Percentiles rank a stretch among this genome's conserved stretches.
phyloP scores from a whole-genome alignment of 345 rosid genomes.

The Acer negundo region DNA sequence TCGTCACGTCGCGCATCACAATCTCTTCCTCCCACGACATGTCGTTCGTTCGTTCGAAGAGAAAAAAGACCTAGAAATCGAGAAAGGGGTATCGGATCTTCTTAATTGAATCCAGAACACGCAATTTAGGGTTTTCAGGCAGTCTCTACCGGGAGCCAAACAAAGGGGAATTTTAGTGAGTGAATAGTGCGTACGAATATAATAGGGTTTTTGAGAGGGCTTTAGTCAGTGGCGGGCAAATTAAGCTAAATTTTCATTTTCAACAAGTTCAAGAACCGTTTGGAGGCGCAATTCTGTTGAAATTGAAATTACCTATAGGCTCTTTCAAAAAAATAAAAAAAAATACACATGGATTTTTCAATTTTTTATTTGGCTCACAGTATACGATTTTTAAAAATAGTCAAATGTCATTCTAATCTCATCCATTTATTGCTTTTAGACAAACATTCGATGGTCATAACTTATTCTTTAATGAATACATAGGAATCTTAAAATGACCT shows the following conservation, averaged over 20 bases:
- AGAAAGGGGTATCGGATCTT: constrained; percentile 13
- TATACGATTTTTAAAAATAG: no score
- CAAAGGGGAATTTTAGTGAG: neutral
- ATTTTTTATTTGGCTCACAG: no score
- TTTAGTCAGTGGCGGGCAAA: constrained; percentile 27
- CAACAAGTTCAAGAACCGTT: constrained; percentile 6
- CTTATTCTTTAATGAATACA: no score
- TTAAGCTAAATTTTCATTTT: neutral
- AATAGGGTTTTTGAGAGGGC: constrained; percentile 25
- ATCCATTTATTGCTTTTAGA: no score
- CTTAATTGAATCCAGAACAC: neutral
- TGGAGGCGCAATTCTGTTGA: neutral
- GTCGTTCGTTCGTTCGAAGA: constrained; percentile 1
- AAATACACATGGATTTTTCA: no score
- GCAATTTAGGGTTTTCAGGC: constrained; percentile 24
- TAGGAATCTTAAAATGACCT: no score
- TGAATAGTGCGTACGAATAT: no score
- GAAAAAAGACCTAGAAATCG: constrained; percentile 15
- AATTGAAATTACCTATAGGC: neutral
- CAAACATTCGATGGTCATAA: no score
- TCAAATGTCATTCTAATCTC: no score
- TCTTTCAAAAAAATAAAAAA: neutral
- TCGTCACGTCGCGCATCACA: constrained; percentile 78
- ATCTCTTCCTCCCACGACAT: constrained; percentile 88
- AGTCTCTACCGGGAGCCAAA: constrained; percentile 21